Base-by-base conservation (phyloP, 2,329 filamentous ascomycete genomes). In the Septoria petroselini region DNA sequence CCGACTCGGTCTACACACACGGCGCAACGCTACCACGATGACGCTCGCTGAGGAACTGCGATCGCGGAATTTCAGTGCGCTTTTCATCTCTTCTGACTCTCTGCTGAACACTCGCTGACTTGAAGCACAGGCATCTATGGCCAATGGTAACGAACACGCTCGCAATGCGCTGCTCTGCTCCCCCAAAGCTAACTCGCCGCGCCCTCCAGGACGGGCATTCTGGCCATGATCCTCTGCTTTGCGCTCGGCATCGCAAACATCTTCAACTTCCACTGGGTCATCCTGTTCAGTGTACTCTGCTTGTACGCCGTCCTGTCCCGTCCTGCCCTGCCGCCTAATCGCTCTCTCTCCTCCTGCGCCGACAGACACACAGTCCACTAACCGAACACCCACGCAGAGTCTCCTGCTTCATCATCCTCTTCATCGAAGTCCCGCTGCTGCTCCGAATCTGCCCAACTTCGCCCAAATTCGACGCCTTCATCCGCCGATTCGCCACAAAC, bases 381-480 rank as follows among this genome's bases (percentile, higher is more conserved):
- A n/a, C 12, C 19, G 23, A 19, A 35, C 7, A 19, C 23, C 17
- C 14, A 4, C 31, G 7, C 62, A 76, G 76, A 58, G 64, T 74
- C 41, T 75, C 63, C 58, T 60, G 72, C 50, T 75, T 76, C 67
- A 64, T 76, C 60, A 73, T 76, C 62, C 68, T 76, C 62, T 76
- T 77, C 65, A 73, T 76, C 59, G 74, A 98, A 71, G 85, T 98
- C 14, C 93, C 93, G 21, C 84, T 97, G 52, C 86, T 98, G 50
- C 84, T 98, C 55, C 88, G 93, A 72, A 96, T 98, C 75, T 98
- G 93, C 76, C 93, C 93, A 51, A 98, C 93, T 4, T 97, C 91
- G 11, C 72, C 84, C 58, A 83, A 81, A 58, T 98, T 98, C 74
- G 93, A 98, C 70, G 76, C 74, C 59, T 85, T 90, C 68, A 91